Percentiles rank a stretch among this genome's conserved stretches.
These are phyloP conservation scores for Neonectria sp. DNA, from an alignment of 2,329 filamentous ascomycete species.

Conservation along the genomic window DNA sequence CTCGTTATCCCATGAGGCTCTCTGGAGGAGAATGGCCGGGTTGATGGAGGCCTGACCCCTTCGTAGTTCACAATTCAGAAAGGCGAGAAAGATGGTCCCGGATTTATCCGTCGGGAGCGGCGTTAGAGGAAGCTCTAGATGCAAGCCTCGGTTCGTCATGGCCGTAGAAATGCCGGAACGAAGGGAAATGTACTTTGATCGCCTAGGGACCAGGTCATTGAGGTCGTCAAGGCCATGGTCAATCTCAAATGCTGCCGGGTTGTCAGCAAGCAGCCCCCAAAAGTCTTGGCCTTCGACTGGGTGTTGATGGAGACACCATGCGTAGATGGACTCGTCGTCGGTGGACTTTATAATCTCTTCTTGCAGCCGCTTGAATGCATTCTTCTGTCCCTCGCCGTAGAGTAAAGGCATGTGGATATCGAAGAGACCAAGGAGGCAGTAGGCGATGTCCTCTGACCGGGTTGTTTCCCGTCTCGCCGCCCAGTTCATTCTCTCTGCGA, in stretches of 20 bases:
- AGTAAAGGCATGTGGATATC: slow-evolving; percentile 53
- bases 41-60: slow-evolving; percentile 41
- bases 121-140: slow-evolving; percentile 47
- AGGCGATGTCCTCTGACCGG: slow-evolving; percentile 50
- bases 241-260: slow-evolving; percentile 45
- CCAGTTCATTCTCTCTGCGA: slow-evolving; percentile 51
- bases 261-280: slow-evolving; percentile 48
- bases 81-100: slow-evolving; percentile 46
- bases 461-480: slow-evolving; percentile 49
- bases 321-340: slow-evolving; percentile 50
- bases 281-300: slow-evolving; percentile 35
- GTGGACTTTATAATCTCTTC: slow-evolving; percentile 50
- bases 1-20: slow-evolving; percentile 47
- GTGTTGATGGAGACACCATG: slow-evolving; percentile 42
- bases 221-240: slow-evolving; percentile 37
- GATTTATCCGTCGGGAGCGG: slow-evolving; percentile 48
- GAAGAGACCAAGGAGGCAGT: slow-evolving; percentile 53
- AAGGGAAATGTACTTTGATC: slow-evolving; percentile 44
- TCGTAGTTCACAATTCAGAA: slow-evolving; percentile 49
- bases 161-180: slow-evolving; percentile 39
- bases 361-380: slow-evolving; percentile 48
- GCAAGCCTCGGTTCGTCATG: slow-evolving; percentile 45
- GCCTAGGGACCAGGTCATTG: slow-evolving; percentile 36
- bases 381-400: slow-evolving; percentile 50
- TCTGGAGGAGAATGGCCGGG: slow-evolving; percentile 49